Conservation (phyloP, 768 basidiomycete species). For the Podaxis rugospora region DNA sequence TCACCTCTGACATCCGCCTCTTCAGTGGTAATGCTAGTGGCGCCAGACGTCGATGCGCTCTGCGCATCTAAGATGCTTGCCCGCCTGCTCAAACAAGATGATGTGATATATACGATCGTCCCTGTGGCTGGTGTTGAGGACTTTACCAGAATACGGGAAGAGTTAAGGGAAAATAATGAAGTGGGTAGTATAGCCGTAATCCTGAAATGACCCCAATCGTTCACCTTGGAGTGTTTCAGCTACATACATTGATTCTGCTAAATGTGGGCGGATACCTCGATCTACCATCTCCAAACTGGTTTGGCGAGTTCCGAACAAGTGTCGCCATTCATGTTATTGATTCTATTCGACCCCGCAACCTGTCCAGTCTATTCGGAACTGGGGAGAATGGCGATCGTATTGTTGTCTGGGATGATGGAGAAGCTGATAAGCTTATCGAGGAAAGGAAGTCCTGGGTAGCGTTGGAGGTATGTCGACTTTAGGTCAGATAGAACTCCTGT, state of each 20-base stretch:
- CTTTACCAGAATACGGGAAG: conserved; percentile 59
- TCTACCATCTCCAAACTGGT: conserved; percentile 68
- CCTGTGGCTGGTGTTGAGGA: conserved; percentile 86
- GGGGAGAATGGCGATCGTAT: conserved; percentile 68
- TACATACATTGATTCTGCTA: conserved; percentile 86
- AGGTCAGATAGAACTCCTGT: conserved; percentile 2
- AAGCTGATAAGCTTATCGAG: conserved; percentile 61
- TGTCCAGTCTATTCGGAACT: conserved; percentile 78
- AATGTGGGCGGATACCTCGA: conserved; percentile 92
- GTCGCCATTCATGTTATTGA: conserved; percentile 91
- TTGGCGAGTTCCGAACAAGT: conserved; percentile 61
- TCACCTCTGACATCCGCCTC: conserved; percentile 76
- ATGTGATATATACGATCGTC: conserved; percentile 84
- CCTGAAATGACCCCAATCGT: background rate
- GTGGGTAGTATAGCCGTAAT: conserved; percentile 29
- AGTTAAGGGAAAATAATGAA: conserved; percentile 63
- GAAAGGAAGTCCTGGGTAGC: conserved; percentile 84
- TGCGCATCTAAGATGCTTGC: conserved; percentile 90
- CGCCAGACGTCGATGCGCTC: conserved; percentile 88
- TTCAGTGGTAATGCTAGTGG: conserved; percentile 80
- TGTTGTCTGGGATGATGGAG: conserved; percentile 92
- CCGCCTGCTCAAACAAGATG: conserved; percentile 88
- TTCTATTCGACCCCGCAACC: conserved; percentile 84
- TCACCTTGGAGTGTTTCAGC: conserved; percentile 32
- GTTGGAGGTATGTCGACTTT: conserved; percentile 54